These are phyloP conservation scores for Fraxinus excelsior DNA, from an alignment of 257 asterid species.

Conservation along the genomic window DNA sequence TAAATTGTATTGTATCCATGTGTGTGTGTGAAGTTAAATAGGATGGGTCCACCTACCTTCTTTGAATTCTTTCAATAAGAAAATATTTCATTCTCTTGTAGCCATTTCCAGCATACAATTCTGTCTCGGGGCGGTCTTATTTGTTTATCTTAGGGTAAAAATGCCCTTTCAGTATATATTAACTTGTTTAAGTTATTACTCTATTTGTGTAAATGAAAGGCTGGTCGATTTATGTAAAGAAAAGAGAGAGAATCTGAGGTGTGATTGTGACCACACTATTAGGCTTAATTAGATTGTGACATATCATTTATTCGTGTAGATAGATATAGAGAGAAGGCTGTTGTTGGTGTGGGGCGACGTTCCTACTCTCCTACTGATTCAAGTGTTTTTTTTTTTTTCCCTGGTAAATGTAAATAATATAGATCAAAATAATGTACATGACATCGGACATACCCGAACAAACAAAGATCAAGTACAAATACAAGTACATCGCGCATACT, in stretches of 20 bases:
- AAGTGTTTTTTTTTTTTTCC: no score
- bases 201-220: constrained; percentile 32
- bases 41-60: constrained; percentile 6
- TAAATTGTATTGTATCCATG: not conserved
- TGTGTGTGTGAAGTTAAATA: constrained; percentile 1
- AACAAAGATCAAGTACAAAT: no score
- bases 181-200: constrained; percentile 36
- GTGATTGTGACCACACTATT: constrained; percentile 49
- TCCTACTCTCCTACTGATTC: no score
- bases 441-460: no score
- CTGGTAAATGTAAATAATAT: no score
- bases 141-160: not conserved
- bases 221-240: constrained; percentile 31
- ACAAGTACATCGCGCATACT: no score
- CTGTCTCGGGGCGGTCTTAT: not conserved
- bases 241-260: constrained; percentile 33
- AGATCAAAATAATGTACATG: no score
- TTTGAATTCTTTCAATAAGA: not conserved
- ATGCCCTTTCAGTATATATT: constrained; percentile 18
- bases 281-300: constrained; percentile 38
- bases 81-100: not conserved
- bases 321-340: no score
- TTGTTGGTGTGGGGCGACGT: not conserved
- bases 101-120: not conserved
- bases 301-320: not conserved